Evolutionary conservation across 306 rosid genomes (phyloP).

Genomic region (Quillaja saponaria): DNA sequence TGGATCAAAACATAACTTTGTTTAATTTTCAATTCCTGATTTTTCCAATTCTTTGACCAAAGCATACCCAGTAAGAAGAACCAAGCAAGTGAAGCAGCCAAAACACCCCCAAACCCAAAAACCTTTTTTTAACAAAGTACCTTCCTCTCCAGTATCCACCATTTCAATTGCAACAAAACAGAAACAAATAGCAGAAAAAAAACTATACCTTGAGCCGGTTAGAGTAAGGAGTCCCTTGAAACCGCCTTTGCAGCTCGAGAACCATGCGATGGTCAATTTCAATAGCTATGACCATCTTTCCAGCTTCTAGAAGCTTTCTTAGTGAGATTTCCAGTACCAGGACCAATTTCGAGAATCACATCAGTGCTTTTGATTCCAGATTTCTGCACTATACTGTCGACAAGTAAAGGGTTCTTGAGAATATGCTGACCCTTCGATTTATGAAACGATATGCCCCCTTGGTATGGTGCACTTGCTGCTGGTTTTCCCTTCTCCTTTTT

Average conservation of each 20-base stretch:
- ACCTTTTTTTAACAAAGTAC: not conserved
- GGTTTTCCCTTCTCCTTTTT: slow-evolving; percentile 46
- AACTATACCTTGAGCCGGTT: slow-evolving; percentile 59
- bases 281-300: slow-evolving; percentile 75
- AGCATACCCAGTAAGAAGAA: not conserved
- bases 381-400: slow-evolving; percentile 53
- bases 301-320: slow-evolving; percentile 64
- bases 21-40: too few relatives aligned
- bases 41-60: not conserved
- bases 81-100: not conserved
- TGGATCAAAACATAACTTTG: too few relatives aligned
- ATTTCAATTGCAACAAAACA: not conserved
- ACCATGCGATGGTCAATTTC: slow-evolving; percentile 95
- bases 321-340: slow-evolving; percentile 65
- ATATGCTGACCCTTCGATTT: slow-evolving; percentile 66
- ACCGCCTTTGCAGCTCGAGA: slow-evolving; percentile 74
- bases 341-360: slow-evolving; percentile 58
- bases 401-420: slow-evolving; percentile 52
- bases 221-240: slow-evolving; percentile 72
- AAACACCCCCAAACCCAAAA: not conserved
- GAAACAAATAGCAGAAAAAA: not conserved
- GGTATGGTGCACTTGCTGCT: slow-evolving; percentile 42
- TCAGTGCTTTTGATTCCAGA: slow-evolving; percentile 58
- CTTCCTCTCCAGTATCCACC: not conserved
- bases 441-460: slow-evolving; percentile 60